Base-by-base conservation (phyloP, 129 eudicot species). In the Logfia minima region DNA sequence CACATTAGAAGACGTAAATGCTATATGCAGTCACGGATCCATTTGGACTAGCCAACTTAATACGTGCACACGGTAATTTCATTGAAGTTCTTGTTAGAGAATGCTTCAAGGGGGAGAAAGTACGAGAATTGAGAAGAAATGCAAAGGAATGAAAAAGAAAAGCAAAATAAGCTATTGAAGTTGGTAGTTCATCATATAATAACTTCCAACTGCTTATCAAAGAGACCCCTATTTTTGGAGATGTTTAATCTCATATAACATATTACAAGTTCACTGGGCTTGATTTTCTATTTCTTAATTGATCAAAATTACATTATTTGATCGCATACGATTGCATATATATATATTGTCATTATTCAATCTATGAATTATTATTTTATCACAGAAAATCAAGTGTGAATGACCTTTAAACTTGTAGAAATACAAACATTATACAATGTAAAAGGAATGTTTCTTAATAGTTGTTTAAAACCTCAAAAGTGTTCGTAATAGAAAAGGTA, bases 21-120 rank as follows among this genome's bases (percentile, higher is more conserved):
- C 0, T 34, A 34, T 34, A 34, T 34, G 39, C 39, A 3, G 39
- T 34, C 39, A 34, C 39, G 1, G 39, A 34, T 34, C 39, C 39
- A 34, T 4, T 34, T 34, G 39, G 6, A 34, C 39, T 34, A 34
- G 39, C 39, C 26, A 24, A 24, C 26, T 24, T 34, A 34, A 34
- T 34, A 34, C 1, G 39, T 34, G 39, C 39, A 4, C 6, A 0
- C 0, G 4, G 0, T 34, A 4, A 5, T 34, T 34, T 7, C 0
- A 34, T 34, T 48, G 89, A 86, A 51, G 35, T 55, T 24, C 68
- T 87, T 21, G 90, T 87, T 6, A 79, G 58, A 78, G 90, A 86
- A 65, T 87, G 86, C 81, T 87, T 84, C 85, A 39, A n/a, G 92
- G 88, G 90, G 62, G 88, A 85, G 74, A 77, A 66, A 71, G 96